A percentile compares a stretch with the other conserved stretches of the same genome.
These are phyloP conservation scores for Nicotiana tomentosiformis DNA, from an alignment of 257 asterid genomes.

Conservation along the genomic window DNA sequence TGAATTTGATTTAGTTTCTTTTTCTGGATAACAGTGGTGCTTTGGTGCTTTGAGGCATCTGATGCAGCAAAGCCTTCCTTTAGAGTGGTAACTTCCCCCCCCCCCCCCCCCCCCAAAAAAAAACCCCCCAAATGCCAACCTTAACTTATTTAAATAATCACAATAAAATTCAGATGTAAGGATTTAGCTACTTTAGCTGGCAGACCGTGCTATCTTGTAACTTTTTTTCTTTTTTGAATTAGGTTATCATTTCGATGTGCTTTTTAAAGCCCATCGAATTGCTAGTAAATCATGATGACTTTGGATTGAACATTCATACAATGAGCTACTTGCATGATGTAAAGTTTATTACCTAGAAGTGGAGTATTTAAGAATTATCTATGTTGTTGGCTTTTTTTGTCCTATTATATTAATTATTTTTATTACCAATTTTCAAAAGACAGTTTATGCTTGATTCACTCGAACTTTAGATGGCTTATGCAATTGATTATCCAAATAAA, in stretches of 20 bases:
- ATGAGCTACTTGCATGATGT: not conserved
- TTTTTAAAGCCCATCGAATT: not conserved
- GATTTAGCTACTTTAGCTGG: no score
- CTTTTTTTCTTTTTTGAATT: not conserved
- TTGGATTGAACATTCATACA: not conserved
- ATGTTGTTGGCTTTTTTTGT: not conserved
- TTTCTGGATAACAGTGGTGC: no score
- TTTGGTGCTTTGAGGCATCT: no score
- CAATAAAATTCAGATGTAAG: no score
- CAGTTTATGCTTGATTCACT: not conserved
- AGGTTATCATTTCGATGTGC: not conserved
- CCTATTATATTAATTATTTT: not conserved
- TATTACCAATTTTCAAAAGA: not conserved
- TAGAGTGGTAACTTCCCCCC: no score
- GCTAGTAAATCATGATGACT: not conserved
- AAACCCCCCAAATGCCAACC: no score
- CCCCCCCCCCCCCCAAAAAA: no score
- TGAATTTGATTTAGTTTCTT: no score
- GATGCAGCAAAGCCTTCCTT: no score
- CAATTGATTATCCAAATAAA: not conserved
- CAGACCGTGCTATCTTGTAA: no score
- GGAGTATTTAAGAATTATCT: not conserved
- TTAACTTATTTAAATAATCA: no score
- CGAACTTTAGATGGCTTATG: not conserved
- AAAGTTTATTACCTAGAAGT: not conserved